Percentiles rank a stretch among this genome's conserved stretches.
These are phyloP conservation scores for Polyplosphaeria fusca DNA, from an alignment of 495 filamentous ascomycete genomes.

Conservation along the genomic window DNA sequence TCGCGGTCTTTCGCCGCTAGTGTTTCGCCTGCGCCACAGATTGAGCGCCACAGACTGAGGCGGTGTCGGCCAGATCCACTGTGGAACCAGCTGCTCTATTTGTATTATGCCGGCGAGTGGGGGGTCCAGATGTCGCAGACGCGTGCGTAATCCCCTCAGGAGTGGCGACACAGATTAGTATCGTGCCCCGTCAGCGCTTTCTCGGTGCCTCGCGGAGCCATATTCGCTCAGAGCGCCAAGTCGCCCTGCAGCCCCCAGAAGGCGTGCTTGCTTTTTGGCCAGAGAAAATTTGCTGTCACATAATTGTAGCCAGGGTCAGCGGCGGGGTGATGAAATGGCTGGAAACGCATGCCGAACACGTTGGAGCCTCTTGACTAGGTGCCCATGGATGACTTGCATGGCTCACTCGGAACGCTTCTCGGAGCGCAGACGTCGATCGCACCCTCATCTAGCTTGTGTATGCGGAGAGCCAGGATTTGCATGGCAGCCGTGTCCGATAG, in stretches of 20 bases:
- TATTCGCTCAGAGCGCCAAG: background rate
- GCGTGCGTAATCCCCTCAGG: background rate
- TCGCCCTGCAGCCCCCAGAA: background rate
- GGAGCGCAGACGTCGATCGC: constrained; percentile 1
- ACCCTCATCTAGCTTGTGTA: constrained; percentile 1
- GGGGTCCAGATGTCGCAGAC: background rate
- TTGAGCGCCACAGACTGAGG: too few relatives aligned
- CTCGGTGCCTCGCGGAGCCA: background rate
- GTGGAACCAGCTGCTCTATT: too few relatives aligned
- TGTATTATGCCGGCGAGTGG: background rate
- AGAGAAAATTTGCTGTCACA: background rate
- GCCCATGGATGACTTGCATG: background rate
- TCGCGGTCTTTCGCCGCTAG: too few relatives aligned
- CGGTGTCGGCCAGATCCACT: too few relatives aligned
- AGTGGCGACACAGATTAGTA: background rate
- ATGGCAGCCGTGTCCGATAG: background rate
- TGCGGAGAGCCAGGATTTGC: background rate
- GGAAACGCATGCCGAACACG: background rate
- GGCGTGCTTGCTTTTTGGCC: background rate
- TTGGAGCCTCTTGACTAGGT: background rate
- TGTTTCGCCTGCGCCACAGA: too few relatives aligned
- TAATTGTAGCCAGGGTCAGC: background rate
- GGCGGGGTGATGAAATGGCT: background rate
- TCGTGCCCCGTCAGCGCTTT: background rate
- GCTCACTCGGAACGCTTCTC: background rate